Evolutionary conservation across 2,329 filamentous ascomycete species (phyloP), one percentile per base, ranked within the genome.

Genomic region (Trichoderma lentiforme): DNA sequence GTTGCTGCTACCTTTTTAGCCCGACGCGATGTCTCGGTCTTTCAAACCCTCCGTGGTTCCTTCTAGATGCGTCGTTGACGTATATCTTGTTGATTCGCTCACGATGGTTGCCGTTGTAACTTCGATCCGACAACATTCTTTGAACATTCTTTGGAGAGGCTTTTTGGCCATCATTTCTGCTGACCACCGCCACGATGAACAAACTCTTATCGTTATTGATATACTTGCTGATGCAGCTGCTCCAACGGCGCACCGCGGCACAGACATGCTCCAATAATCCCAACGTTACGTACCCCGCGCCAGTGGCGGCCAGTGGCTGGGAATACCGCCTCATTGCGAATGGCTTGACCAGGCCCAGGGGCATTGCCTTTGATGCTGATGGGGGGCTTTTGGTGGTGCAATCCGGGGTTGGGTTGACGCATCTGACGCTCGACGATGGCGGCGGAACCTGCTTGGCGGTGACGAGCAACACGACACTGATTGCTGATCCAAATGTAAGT

Each of bases 311-410:
- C 24, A 74, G 78, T 4, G 84, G 83, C 34, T 87, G 85, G 83
- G 78, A 81, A 6, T 83, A 82, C 18, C 81, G 83, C 72, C 79
- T 87, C 3, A 76, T 86, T 26, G 82, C 81, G 51, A 81, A 80
- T 30, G 81, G 81, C 18, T 76, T 86, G 62, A 80, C 75, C 5
- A 80, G 78, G 12, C 86, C 86, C 2, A 82, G 86, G 14, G 79
- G 82, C 61, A 81, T 88, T 64, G 76, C 82, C 6, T 84, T 87
- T 70, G 86, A 88, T 73, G 75, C 72, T 5, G 78, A 80, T 39
- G 85, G 85, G 5, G 82, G 80, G 4, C 78, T 88, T 15, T 78
- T 88, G 3, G 81, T 87, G 18, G 77, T 87, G 53, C 83, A 86
- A 66, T 74, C 79, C 1, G 81, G 82, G 8, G 77, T 75, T 2